Percentiles rank a stretch among this genome's conserved stretches.
Conservation (phyloP, 2,329 filamentous ascomycete genomes). For the Chaetomiaceae sp. region DNA sequence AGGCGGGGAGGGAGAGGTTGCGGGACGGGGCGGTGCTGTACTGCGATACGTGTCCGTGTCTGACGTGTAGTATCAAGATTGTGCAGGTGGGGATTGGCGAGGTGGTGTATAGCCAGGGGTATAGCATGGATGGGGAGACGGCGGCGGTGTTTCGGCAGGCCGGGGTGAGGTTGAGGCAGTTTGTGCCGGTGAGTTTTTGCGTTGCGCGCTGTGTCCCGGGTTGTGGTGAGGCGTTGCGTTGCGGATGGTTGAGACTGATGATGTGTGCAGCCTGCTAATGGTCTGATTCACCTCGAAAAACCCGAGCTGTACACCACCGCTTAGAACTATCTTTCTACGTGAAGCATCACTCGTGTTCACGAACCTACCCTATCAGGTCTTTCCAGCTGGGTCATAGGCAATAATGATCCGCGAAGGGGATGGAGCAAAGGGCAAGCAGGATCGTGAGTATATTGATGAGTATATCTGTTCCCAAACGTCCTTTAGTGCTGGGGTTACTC, state of each 20-base stretch:
- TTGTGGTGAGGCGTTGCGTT: neutral
- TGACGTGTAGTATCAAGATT: slow-evolving; percentile 98
- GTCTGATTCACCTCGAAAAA: slow-evolving; percentile 19
- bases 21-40: slow-evolving; percentile 77
- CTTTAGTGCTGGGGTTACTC: too few species aligned
- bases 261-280: slow-evolving; percentile 15
- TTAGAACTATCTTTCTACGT: too few species aligned
- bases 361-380: too few species aligned
- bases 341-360: too few species aligned
- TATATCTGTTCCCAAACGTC: too few species aligned
- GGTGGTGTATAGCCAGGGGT: slow-evolving; percentile 89
- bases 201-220: slow-evolving; percentile 4
- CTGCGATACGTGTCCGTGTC: slow-evolving; percentile 92
- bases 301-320: slow-evolving; percentile 7
- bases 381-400: too few species aligned
- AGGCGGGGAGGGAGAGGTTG: slow-evolving; percentile 88
- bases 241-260: neutral
- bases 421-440: too few species aligned
- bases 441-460: too few species aligned
- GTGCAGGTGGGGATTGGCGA: slow-evolving; percentile 92
- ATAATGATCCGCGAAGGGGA: too few species aligned
- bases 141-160: slow-evolving; percentile 77
- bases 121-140: slow-evolving; percentile 87
- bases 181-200: slow-evolving; percentile 63
- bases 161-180: slow-evolving; percentile 80